phyloP scores from a whole-genome alignment of 768 basidiomycete genomes.

The Panus rudis region DNA sequence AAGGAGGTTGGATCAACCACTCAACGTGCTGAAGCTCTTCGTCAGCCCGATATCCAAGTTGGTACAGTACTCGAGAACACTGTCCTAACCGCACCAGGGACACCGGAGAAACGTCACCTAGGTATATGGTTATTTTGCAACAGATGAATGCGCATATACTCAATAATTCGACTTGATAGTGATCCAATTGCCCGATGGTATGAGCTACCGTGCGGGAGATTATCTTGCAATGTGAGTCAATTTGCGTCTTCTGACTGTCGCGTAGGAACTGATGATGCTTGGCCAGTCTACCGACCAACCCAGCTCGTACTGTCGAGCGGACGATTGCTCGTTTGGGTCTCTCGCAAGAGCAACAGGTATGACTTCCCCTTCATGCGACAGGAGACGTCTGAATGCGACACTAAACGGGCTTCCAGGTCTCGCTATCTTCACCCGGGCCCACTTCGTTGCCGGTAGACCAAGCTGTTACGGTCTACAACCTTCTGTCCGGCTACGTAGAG shows the following conservation, averaged over 20 bases:
- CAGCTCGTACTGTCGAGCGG: constrained; percentile 30
- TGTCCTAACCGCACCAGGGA: constrained; percentile 32
- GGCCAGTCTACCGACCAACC: constrained; percentile 34
- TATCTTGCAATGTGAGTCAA: constrained; percentile 37
- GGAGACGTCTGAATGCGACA: not conserved
- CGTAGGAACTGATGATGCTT: not conserved
- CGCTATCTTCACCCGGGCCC: constrained; percentile 29
- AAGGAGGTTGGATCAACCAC: constrained; percentile 26
- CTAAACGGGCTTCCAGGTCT: constrained; percentile 20
- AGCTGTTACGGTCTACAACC: constrained; percentile 28
- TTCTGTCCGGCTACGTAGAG: constrained; percentile 41
- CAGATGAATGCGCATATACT: not conserved
- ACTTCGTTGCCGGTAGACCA: constrained; percentile 34
- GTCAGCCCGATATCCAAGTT: constrained; percentile 31
- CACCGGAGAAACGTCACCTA: constrained; percentile 35
- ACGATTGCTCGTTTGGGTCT: constrained; percentile 32
- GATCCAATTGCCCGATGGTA: constrained; percentile 33
- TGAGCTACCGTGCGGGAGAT: constrained; percentile 37
- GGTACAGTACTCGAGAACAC: constrained; percentile 35
- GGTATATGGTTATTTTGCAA: constrained; percentile 19
- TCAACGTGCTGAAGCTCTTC: constrained; percentile 27
- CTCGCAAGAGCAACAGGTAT: constrained; percentile 33
- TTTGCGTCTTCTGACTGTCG: not conserved
- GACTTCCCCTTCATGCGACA: not conserved
- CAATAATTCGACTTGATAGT: constrained; percentile 19